Evolutionary conservation across 2,329 filamentous ascomycete species (phyloP).

Genomic region (Cryphonectria nitschkei): DNA sequence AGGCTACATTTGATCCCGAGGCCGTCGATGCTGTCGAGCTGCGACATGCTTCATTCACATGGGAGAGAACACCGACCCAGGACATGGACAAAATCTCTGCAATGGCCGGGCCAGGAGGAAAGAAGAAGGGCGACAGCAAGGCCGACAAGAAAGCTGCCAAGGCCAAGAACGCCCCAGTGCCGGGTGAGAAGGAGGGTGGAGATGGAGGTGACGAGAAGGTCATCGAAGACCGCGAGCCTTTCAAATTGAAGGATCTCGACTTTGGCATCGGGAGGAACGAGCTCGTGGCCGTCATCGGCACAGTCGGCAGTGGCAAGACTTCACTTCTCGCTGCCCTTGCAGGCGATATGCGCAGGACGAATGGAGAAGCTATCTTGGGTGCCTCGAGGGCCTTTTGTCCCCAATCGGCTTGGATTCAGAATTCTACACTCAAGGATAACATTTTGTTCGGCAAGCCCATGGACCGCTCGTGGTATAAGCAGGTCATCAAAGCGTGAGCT

Average conservation of each 20-base stretch:
- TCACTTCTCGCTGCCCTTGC: slow-evolving; percentile 87
- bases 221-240: slow-evolving; percentile 60
- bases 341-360: slow-evolving; percentile 88
- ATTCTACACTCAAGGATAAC: slow-evolving; percentile 83
- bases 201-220: slow-evolving; percentile 49
- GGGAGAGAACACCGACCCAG: slow-evolving; percentile 71
- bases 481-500: slow-evolving; percentile 74
- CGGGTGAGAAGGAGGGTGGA: slow-evolving; percentile 37
- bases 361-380: slow-evolving; percentile 73
- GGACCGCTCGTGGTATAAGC: slow-evolving; percentile 76
- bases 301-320: slow-evolving; percentile 88
- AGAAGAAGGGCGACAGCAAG: slow-evolving; percentile 54
- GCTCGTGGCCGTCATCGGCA: slow-evolving; percentile 81
- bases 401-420: slow-evolving; percentile 98
- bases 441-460: slow-evolving; percentile 86
- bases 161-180: slow-evolving; percentile 21
- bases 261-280: slow-evolving; percentile 74
- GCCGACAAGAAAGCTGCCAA: slow-evolving; percentile 44
- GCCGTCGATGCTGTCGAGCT: slow-evolving; percentile 73
- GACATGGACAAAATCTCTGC: slow-evolving; percentile 52
- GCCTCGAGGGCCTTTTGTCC: slow-evolving; percentile 88
- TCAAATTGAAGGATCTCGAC: slow-evolving; percentile 71
- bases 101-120: slow-evolving; percentile 34
- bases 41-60: slow-evolving; percentile 77
- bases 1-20: slow-evolving; percentile 59